These are phyloP conservation scores for Trichoderma atroviride DNA, from an alignment of 2,329 filamentous ascomycete genomes.

Conservation along the genomic window DNA sequence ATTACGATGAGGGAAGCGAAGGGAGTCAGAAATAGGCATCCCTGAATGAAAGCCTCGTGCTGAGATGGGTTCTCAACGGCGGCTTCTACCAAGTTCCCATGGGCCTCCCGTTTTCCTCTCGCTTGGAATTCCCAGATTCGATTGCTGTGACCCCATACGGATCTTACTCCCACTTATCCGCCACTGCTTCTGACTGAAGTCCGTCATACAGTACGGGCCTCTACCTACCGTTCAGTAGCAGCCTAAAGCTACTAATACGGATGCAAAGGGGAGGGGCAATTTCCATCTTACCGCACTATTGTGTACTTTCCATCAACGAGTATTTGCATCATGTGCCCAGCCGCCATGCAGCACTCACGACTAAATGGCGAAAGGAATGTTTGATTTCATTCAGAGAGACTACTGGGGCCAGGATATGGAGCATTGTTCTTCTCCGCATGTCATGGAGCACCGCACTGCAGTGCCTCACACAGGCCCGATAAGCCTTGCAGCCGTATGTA, in stretches of 20 bases:
- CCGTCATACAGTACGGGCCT: neutral
- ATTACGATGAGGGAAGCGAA: neutral
- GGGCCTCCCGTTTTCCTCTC: constrained; percentile 5
- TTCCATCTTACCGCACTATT: neutral
- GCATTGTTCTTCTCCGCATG: constrained; percentile 12
- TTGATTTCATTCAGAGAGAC: neutral
- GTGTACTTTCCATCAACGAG: neutral
- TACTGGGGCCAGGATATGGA: neutral
- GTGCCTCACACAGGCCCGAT: neutral
- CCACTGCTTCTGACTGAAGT: neutral
- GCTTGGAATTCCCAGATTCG: constrained; percentile 15
- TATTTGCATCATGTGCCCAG: neutral
- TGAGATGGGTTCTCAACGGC: neutral
- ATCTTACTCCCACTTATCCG: neutral
- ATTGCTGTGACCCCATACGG: constrained; percentile 5
- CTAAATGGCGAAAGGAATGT: neutral
- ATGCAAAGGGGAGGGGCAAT: neutral
- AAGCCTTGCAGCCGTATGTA: neutral
- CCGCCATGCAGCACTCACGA: neutral
- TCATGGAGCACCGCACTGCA: neutral
- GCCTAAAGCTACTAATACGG: no score
- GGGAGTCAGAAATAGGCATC: neutral
- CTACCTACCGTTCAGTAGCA: neutral
- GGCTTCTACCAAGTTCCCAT: neutral
- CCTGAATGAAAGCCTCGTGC: neutral